phyloP scores from a whole-genome alignment of 306 rosid genomes.

The Prunus davidiana region DNA sequence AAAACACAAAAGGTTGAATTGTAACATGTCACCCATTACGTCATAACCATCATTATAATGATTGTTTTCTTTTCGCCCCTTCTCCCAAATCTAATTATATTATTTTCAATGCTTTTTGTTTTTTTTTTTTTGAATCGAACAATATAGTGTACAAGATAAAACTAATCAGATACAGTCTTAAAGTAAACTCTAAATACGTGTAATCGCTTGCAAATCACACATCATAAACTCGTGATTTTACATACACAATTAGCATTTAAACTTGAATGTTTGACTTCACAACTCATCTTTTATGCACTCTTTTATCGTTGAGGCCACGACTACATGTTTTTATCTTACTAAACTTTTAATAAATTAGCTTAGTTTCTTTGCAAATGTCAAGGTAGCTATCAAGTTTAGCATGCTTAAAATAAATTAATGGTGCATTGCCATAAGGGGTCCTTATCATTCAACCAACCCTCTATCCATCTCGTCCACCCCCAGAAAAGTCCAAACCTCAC shows the following conservation, averaged over 20 bases:
- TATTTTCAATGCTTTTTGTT: neutral
- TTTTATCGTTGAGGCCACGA: neutral
- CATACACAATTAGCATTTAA: neutral
- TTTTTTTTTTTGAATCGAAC: too few relatives aligned
- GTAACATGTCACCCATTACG: too few relatives aligned
- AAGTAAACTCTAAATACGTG: neutral
- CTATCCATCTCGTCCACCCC: neutral
- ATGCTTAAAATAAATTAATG: neutral
- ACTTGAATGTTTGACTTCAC: neutral
- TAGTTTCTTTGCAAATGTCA: neutral
- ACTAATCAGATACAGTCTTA: too few relatives aligned
- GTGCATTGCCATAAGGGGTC: neutral
- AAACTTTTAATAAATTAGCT: too few relatives aligned
- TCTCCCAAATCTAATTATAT: neutral
- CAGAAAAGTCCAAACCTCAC: neutral
- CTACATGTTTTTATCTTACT: too few relatives aligned
- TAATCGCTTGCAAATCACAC: neutral
- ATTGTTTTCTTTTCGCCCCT: neutral
- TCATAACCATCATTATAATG: neutral
- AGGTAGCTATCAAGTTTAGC: neutral
- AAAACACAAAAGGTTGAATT: too few relatives aligned
- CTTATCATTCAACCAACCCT: neutral
- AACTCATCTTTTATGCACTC: neutral
- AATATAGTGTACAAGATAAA: too few relatives aligned
- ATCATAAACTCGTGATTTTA: neutral